Evolutionary conservation across 805 yeast species (phyloP), one percentile per base, ranked within the genome.

Genomic region (Candida lessepsii): DNA sequence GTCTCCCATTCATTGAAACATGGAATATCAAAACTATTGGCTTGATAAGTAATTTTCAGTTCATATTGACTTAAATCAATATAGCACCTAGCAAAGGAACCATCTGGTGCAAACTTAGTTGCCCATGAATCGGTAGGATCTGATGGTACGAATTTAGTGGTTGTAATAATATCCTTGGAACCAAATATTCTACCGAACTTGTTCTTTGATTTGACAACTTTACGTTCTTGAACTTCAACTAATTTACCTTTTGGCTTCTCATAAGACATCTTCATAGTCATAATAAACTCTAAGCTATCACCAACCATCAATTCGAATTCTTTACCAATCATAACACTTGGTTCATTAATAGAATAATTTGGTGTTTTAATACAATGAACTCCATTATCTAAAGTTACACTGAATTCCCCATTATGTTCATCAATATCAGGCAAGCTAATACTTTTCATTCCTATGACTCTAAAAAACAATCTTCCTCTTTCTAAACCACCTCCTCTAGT

Each of bases 1-100:
- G 64, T 59, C 34, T 76, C 84, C 97, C 97, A 91, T 57, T 88
- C 96, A 54, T 88, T 89, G 58, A 77, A 79, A 49, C 89, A 75
- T 8, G 83, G 77, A 31, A 87, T 54, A 31, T 71, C 68, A 55
- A 78, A 78, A 34, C 67, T 69, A 41, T 67, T 64, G 0, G 79
- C 67, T 35, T 63, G 58, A 13, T 86, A 83, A 13, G 73, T 75
- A 33, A 85, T 67, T 21, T 71, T 72, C 15, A 70, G 60, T 51
- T 81, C 81, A 50, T 75, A 75, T 41, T 76, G 77, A 17, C 73
- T 71, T 51, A 84, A 82, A 33, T 75, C 75, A 39, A 90, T 68
- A 50, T 83, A 80, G 39, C 85, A 76, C 52, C 91, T 73, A 7
- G 88, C 96, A 70, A 86, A 89, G 26, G 96, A 86, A 2, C 98